phyloP scores from a whole-genome alignment of 352 stramenopile genomes.

The Phytophthora pini region DNA sequence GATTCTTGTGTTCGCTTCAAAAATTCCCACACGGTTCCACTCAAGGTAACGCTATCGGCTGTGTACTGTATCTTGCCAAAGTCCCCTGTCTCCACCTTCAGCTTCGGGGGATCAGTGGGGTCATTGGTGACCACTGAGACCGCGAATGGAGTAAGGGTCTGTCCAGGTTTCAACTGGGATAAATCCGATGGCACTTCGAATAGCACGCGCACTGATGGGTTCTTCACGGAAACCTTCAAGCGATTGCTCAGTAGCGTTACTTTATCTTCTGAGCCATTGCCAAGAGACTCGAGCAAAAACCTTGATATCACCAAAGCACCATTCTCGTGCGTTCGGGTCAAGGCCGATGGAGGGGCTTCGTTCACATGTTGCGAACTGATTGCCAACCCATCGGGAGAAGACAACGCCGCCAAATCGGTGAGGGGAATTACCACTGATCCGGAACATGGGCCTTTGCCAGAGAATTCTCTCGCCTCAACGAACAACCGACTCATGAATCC shows the following conservation, averaged over 20 bases:
- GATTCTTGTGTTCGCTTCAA: constrained; percentile 44
- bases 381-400: constrained; percentile 20
- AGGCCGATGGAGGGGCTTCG: constrained; percentile 6
- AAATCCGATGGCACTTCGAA: constrained; percentile 68
- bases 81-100: constrained; percentile 66
- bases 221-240: constrained; percentile 66
- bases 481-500: constrained; percentile 60
- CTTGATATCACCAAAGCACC: constrained; percentile 64
- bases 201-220: constrained; percentile 62
- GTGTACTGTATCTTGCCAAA: constrained; percentile 80
- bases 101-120: constrained; percentile 39
- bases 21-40: constrained; percentile 58
- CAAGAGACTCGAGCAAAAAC: constrained; percentile 44
- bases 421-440: constrained; percentile 66
- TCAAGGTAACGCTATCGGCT: constrained; percentile 56
- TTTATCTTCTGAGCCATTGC: constrained; percentile 7
- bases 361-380: constrained; percentile 5
- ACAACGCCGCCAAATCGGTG: constrained; percentile 51
- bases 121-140: constrained; percentile 58
- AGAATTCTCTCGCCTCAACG: constrained; percentile 63
- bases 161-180: constrained; percentile 41
- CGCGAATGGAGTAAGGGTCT: constrained; percentile 58
- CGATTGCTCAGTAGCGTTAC: constrained; percentile 45
- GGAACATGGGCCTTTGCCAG: constrained; percentile 68
- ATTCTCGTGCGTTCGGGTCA: constrained; percentile 58